Evolutionary conservation across 192 early-diverging fungal genomes (phyloP), one percentile per base, ranked within the genome.

Genomic region (Haplosporangium gracile): DNA sequence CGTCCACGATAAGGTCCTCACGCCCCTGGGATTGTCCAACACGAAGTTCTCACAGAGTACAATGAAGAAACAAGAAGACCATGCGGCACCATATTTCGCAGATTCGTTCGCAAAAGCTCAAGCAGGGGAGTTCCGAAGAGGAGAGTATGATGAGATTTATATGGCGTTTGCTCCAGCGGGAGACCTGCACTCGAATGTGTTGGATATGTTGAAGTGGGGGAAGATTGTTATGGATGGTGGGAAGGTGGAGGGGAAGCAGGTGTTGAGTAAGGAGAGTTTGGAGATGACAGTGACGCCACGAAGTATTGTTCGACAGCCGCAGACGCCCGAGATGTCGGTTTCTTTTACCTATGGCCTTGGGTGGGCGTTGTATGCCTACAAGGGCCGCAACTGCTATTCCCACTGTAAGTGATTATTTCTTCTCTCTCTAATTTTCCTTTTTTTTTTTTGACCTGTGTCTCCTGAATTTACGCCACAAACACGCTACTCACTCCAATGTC

Each of bases 121-220:
- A 26, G 36, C 4, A 4, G 74, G 74, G 4, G 32, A 36, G n/a
- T 75, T 75, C n/a, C 34, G 36, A 15, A 13, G n/a, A 40, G 34
- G 16, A 2, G 18, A 63, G 24, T 40, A 60, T 20, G 74, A 75
- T n/a, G 74, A 75, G 16, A 40, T 63, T 51, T 36, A 57, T 40
- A 63, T 57, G 55, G 32, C 57, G 11, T 13, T 40, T 36, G 39
- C 38, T 22, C 55, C 74, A 10, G 74, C 74, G 4, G 74, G 74
- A 9, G 72, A 80, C 38, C 20, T 74, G 5, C 68, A 80, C 42
- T 80, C 72, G 1, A 80, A 74, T 40, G 79, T 74, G 20, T 38
- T 80, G 0, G 79, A 80, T 51, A 18, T 80, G 9, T 9, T 80
- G 13, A 34, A 20, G 1, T 80, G 63, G 71, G 81, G 81, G 6